These are phyloP conservation scores for Centaurea solstitialis DNA, from an alignment of 129 eudicot genomes.

Conservation along the genomic window DNA sequence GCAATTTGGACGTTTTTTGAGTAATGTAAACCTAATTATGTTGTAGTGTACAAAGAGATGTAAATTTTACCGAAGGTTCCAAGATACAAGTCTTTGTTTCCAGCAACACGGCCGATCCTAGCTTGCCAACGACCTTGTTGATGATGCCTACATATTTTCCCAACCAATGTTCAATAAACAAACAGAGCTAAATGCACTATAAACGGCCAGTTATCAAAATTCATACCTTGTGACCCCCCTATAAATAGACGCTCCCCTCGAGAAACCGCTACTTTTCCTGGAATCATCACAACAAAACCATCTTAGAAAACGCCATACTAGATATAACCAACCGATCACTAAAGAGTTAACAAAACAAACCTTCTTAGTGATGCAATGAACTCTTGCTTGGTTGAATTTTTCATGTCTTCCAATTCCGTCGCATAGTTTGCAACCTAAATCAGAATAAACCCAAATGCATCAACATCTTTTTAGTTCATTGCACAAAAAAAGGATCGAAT, in stretches of 20 bases:
- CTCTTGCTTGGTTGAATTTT: slow-evolving; percentile 77
- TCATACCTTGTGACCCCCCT: slow-evolving; percentile 97
- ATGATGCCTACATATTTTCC: too few species aligned
- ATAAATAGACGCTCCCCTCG: slow-evolving; percentile 92
- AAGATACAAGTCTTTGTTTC: slow-evolving; percentile 89
- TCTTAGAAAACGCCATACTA: neutral
- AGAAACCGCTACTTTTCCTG: slow-evolving; percentile 96
- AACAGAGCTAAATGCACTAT: too few species aligned
- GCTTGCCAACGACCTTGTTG: slow-evolving; percentile 99
- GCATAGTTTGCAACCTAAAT: slow-evolving; percentile 65
- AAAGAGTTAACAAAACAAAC: slow-evolving; percentile 23
- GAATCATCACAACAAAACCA: neutral
- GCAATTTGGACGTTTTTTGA: too few species aligned
- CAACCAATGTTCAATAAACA: too few species aligned
- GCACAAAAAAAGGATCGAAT: neutral
- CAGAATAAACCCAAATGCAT: neutral
- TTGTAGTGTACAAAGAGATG: neutral
- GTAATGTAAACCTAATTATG: neutral
- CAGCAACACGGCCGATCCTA: slow-evolving; percentile 96
- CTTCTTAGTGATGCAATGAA: slow-evolving; percentile 93
- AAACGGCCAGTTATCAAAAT: too few species aligned
- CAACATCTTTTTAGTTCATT: neutral
- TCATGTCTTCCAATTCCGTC: slow-evolving; percentile 86
- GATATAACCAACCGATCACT: neutral
- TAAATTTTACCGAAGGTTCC: slow-evolving; percentile 74